A percentile compares a stretch with the other conserved stretches of the same genome.
Conservation (phyloP, 805 yeast species). For the Ogataea allantospora region DNA sequence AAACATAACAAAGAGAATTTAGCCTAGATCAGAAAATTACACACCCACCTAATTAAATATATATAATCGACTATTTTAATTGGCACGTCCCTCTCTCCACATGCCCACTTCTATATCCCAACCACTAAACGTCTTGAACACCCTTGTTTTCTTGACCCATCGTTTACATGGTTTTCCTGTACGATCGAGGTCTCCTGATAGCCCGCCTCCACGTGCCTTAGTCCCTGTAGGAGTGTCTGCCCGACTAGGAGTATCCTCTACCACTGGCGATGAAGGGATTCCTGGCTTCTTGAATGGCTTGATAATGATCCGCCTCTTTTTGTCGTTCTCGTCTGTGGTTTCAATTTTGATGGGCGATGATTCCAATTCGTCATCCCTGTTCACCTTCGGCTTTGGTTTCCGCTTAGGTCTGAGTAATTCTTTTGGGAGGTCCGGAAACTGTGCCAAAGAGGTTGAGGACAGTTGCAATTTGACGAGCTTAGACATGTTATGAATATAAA, state of each 20-base stretch:
- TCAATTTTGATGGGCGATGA: constrained; percentile 22
- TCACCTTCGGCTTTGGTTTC: constrained; percentile 10
- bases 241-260: constrained; percentile 18
- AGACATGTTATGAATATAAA: constrained; percentile 7
- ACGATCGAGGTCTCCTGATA: constrained; percentile 28
- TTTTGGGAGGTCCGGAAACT: constrained; percentile 14
- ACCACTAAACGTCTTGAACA: constrained; percentile 30
- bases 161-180: constrained; percentile 19
- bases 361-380: constrained; percentile 13
- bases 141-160: constrained; percentile 20
- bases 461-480: constrained; percentile 18
- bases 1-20: constrained; percentile 4
- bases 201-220: constrained; percentile 22
- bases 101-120: constrained; percentile 21
- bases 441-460: constrained; percentile 11
- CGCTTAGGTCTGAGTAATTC: constrained; percentile 8
- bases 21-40: constrained; percentile 2
- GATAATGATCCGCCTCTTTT: constrained; percentile 10
- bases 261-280: constrained; percentile 11
- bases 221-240: constrained; percentile 20
- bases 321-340: constrained; percentile 16
- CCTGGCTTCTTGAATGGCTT: constrained; percentile 10
- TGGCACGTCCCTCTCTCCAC: constrained; percentile 19
- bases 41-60: not conserved
- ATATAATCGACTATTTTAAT: not conserved